Evolutionary conservation across 805 yeast genomes (phyloP), one percentile per base, ranked within the genome.

Genomic region (Alloascoidea hylecoeti): DNA sequence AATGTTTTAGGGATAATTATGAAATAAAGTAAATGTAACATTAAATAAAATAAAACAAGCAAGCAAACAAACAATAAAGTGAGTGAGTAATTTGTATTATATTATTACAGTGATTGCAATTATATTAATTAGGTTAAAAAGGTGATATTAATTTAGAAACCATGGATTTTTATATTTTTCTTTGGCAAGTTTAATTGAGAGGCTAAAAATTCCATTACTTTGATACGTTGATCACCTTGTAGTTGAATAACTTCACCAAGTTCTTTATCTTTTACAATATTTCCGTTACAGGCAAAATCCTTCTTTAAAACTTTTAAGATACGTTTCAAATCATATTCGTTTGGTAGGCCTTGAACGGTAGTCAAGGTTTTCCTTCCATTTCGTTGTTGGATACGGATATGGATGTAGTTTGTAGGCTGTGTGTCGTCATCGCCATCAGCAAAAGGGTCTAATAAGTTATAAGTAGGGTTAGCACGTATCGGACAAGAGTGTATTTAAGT

Each of bases 401-500:
- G 98, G 64, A 89, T 84, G 68, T 88, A 85, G 70, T 84, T 86
- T 43, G 94, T 77, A 57, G 94, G 82, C 67, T 89, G 89, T 52
- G 95, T 81, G 63, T 89, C 96, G 68, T 92, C 94, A 75, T 89
- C 97, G 72, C 96, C 97, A 66, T 89, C 98, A 78, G 97, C 96
- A 78, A 89, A 89, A 46, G 98, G 98, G 68, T 89, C 95, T 70
- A 9, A 15, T 17, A 19, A 41, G 13, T n/a, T 16, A 40, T 34
- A 35, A 9, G 12, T 3, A 3, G 12, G 4, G 34, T 14, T 14
- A 38, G 13, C 15, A n/a, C 15, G 16, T 18, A n/a, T 14, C 15
- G 18, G 3, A 27, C 38, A 41, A 41, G 6, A 33, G 14, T 17
- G 6, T 14, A 28, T 3, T 13, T 16, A n/a, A n/a, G n/a, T n/a